Base-by-base conservation (phyloP, 352 stramenopile species). In the Globisporangium splendens region DNA sequence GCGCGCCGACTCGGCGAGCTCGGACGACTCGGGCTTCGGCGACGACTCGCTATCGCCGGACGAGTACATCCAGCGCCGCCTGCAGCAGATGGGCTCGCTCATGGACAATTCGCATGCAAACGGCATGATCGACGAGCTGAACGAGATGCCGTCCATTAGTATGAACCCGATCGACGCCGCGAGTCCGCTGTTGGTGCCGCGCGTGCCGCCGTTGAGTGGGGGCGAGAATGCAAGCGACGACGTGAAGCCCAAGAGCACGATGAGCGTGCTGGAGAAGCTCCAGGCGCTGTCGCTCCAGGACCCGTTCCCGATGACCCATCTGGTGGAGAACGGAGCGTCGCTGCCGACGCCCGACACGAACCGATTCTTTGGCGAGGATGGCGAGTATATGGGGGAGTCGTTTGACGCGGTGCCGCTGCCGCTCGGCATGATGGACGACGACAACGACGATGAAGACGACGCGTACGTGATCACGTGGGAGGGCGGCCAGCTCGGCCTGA, bases 381-480 rank as follows among this genome's bases (percentile, higher is more conserved):
- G 58, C 18, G 28, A 47, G 43, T 47, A 49, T 8, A 43, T 43
- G 38, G 38, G 38, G 3, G 14, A 15, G 8, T 18, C 39, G 39
- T 35, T 35, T 8, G 28, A 35, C 28, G 28, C 28, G 28, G 0
- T 35, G 28, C 28, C 28, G 5, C 3, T 35, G 28, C 49, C 48
- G 44, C 39, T 43, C 41, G 50, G 56, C 49, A 57, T 50, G 47
- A 43, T 56, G 7, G 61, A 54, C 20, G 62, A 83, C 7, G 72
- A 80, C 3, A 70, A 85, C 10, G 79, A 87, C 1, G 79, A 87
- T 2, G 77, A 88, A 2, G 83, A 91, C 24, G 77, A 90, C 41
- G 65, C 61, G 38, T 93, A 93, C 61, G 75, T 80, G 46, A 81
- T 93, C 43, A 81, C 67, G 44, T 93, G 83, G 83, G 66, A 75